Percentiles rank a stretch among this genome's conserved stretches.
Conservation (phyloP, 2,329 filamentous ascomycete species). For the Ceratocystis diversiconidia region DNA sequence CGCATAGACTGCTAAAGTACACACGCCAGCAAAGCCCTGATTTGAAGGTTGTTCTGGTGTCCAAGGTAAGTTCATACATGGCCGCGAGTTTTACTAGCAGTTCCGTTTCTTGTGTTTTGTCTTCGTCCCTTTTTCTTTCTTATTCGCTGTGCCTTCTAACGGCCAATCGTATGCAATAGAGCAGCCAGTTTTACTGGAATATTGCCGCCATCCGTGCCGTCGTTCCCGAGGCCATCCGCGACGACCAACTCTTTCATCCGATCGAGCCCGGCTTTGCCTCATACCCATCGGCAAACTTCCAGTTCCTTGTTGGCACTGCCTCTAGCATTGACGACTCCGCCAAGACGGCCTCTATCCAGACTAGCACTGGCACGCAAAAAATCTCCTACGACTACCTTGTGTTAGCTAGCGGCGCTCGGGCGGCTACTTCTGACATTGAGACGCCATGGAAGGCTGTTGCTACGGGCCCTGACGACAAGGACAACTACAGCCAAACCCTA, state of each 20-base stretch:
- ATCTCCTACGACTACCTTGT: conserved; percentile 43
- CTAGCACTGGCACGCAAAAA: conserved; percentile 22
- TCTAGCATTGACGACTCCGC: conserved; percentile 28
- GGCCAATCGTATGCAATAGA: conserved; percentile 26
- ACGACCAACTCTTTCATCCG: conserved; percentile 37
- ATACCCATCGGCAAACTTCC: conserved; percentile 35
- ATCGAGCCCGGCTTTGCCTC: conserved; percentile 36
- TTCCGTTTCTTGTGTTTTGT: background rate
- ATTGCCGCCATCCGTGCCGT: conserved; percentile 41
- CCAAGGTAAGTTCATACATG: conserved; percentile 31
- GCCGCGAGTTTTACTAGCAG: too few relatives aligned
- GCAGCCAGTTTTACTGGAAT: conserved; percentile 46
- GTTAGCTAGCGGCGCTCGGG: conserved; percentile 40
- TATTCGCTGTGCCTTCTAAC: background rate
- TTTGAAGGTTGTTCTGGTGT: conserved; percentile 41
- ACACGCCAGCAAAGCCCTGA: conserved; percentile 31
- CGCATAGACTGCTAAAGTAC: conserved; percentile 42
- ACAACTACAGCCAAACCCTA: conserved; percentile 32
- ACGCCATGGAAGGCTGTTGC: conserved; percentile 40
- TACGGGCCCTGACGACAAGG: conserved; percentile 2
- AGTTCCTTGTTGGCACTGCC: conserved; percentile 39
- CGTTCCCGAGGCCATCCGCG: conserved; percentile 34
- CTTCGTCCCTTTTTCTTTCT: background rate
- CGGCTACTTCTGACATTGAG: conserved; percentile 23
- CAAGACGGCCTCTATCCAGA: conserved; percentile 27